Evolutionary conservation across 495 filamentous ascomycete genomes (phyloP), one percentile per base, ranked within the genome.

Genomic region (Neurospora cerealis): DNA sequence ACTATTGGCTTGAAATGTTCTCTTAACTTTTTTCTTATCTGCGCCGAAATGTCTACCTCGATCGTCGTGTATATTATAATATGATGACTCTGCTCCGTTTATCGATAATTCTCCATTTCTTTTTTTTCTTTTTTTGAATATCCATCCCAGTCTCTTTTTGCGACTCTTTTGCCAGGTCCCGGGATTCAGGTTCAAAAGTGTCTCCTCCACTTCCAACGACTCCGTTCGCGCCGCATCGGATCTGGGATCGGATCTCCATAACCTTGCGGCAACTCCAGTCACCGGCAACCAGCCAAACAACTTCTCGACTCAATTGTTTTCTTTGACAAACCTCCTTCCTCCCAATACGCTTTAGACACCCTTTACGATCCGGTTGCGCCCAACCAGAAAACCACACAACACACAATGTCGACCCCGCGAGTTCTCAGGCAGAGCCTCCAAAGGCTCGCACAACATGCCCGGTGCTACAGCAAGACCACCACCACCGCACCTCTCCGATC

Each of bases 321-420:
- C 11, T 5, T 15, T 38, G 37, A 38, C 37, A 38, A 38, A n/a
- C n/a, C n/a, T n/a, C n/a, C n/a, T n/a, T n/a, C n/a, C n/a, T n/a
- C n/a, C n/a, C n/a, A n/a, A n/a, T n/a, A n/a, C 37, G 8, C 37
- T 38, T 38, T 9, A 8, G 37, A 9, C 36, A 37, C 1, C n/a
- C 9, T 10, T 66, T 66, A 28, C 54, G 54, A 66, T 34, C 54
- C 54, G 54, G 28, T 66, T 66, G 54, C 54, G 54, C 48, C 24
- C 0, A 41, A 15, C 13, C 40, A 41, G 5, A 17, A 41, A 21
- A 21, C 19, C 11, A 28, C 48, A 54, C 21, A 34, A 62, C 17
- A 62, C 44, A 74, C 60, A 17, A 81, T 81, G 80, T 74, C 79
- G 73, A 70, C 74, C 19, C 70, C 75, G 11, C 76, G 74, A 74